Evolutionary conservation across 1,284 basidiomycete species (phyloP), one percentile per base, ranked within the genome.

Genomic region (Trametes sp.): DNA sequence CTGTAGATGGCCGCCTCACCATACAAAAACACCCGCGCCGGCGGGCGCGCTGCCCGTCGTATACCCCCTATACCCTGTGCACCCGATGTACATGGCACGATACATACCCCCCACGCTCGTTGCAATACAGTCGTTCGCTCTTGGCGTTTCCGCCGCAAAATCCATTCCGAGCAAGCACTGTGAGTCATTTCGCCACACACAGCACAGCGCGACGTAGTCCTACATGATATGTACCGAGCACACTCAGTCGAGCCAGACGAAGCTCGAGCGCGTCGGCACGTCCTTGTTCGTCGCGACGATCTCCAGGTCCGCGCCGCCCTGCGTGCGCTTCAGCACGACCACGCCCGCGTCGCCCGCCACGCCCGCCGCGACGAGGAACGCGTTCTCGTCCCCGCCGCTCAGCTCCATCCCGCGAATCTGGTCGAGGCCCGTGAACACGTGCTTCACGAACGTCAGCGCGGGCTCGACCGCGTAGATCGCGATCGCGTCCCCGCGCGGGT

Each of bases 391-490:
- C 23, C 56, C 66, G 10, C 82, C 82, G 21, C 86, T 84, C 52
- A 89, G 78, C 72, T 81, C 76, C 84, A 89, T 87, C 5, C 86
- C 87, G 33, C 88, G 78, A 57, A 89, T 82, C 72, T 88, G 85
- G 63, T 84, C 74, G 48, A 90, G 73, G 23, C 87, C 86, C 0
- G 88, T 89, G 70, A 81, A 88, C 35, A 88, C 81, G 59, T 88
- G 83, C 41, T 78, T 80, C 16, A 85, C 73, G 51, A 87, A 73
- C 63, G 31, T 53, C 21, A 74, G 70, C 61, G 59, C 33, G 13
- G 72, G 70, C 63, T 70, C 67, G 58, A 74, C 51, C 35, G 62
- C 62, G 68, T 72, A 76, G 64, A 78, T 73, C 42, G 75, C 76
- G 62, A 79, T 77, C 45, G 78, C 72, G 70, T 79, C 78, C 33